A percentile compares a stretch with the other conserved stretches of the same genome.
These are phyloP conservation scores for Apiospora arundinis DNA, from an alignment of 2,329 filamentous ascomycete genomes.

Conservation along the genomic window DNA sequence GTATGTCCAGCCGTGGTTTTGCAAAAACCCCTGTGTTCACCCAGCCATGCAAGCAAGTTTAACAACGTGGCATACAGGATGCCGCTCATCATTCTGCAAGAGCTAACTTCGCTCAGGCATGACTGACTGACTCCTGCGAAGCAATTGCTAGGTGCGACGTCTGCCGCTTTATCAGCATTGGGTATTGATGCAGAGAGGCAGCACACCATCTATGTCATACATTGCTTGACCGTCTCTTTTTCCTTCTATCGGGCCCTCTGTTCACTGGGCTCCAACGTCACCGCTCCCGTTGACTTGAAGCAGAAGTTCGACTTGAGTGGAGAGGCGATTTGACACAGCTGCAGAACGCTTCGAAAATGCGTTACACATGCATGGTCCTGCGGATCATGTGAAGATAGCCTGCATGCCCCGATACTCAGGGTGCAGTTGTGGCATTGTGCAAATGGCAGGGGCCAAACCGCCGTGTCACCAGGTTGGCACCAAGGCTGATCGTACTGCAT, in stretches of 20 bases:
- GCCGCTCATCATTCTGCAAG: constrained; percentile 25
- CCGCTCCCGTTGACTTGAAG: neutral
- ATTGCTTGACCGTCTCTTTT: constrained; percentile 10
- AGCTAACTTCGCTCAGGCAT: neutral
- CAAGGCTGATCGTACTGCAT: neutral
- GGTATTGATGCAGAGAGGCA: constrained; percentile 13
- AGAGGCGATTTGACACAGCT: constrained; percentile 2
- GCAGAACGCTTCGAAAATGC: neutral
- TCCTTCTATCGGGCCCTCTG: neutral
- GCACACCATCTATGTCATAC: constrained; percentile 17
- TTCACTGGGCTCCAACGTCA: constrained; percentile 13
- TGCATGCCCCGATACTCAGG: neutral
- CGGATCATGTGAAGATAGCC: constrained; percentile 10
- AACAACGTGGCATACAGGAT: constrained; percentile 38
- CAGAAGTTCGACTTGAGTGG: neutral
- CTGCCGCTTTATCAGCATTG: constrained; percentile 6
- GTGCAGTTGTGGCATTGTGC: constrained; percentile 6
- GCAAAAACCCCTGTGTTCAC: constrained; percentile 30
- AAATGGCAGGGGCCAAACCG: neutral
- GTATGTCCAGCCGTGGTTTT: constrained; percentile 29
- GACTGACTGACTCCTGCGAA: neutral
- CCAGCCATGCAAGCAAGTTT: constrained; percentile 33
- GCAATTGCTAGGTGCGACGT: neutral
- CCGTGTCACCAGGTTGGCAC: constrained; percentile 3
- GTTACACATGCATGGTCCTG: constrained; percentile 9